Conservation (phyloP, 768 basidiomycete species). For the Chlorophyllum brunneum region DNA sequence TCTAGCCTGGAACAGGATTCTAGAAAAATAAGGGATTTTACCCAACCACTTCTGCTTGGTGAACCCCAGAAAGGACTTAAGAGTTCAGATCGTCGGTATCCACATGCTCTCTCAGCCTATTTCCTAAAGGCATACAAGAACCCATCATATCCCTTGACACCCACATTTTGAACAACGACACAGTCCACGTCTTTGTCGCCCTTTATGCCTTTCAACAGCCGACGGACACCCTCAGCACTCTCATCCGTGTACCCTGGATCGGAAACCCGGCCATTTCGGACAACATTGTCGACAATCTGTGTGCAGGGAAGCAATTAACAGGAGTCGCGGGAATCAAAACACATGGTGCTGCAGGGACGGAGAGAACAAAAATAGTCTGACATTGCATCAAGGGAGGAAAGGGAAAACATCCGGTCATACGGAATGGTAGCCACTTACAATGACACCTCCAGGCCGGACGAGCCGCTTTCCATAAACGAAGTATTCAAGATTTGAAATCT, state of each 20-base stretch:
- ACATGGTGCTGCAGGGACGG: too few relatives aligned
- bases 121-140: constrained; percentile 46
- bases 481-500: constrained; percentile 49
- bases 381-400: neutral
- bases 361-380: neutral
- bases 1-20: too few relatives aligned
- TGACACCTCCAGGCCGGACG: constrained; percentile 54
- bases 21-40: too few relatives aligned
- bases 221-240: constrained; percentile 43
- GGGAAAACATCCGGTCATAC: neutral
- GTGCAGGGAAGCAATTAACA: neutral
- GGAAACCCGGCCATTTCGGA: constrained; percentile 43
- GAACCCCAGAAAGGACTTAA: too few relatives aligned
- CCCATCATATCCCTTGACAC: constrained; percentile 51
- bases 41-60: too few relatives aligned
- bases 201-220: constrained; percentile 41
- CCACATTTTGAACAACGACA: constrained; percentile 46
- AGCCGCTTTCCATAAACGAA: constrained; percentile 60
- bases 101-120: too few relatives aligned
- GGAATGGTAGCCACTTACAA: constrained; percentile 34
- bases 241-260: constrained; percentile 31
- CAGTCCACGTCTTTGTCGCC: constrained; percentile 48
- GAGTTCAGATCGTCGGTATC: too few relatives aligned
- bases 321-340: neutral
- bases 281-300: constrained; percentile 62